Conservation (phyloP, 352 stramenopile species). For the Globisporangium megalacanthum region DNA sequence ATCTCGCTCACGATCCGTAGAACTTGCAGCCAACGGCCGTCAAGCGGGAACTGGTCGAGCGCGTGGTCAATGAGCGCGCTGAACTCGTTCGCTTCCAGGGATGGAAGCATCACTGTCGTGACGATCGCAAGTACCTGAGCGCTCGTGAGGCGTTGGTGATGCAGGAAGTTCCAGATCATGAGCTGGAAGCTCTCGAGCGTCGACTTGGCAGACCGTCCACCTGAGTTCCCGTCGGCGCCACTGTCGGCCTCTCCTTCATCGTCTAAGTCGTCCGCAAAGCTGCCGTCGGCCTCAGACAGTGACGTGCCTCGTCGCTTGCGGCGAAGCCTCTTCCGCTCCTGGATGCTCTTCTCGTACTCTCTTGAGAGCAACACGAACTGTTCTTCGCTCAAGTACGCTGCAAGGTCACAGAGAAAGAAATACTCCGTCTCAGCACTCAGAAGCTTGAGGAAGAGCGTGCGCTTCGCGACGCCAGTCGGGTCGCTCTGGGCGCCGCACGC, state of each 20-base stretch:
- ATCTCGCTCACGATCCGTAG: conserved; percentile 38
- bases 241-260: conserved; percentile 14
- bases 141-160: conserved; percentile 41
- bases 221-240: conserved; percentile 2
- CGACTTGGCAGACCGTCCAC: conserved; percentile 1
- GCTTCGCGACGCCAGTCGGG: conserved; percentile 23
- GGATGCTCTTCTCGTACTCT: conserved; percentile 54
- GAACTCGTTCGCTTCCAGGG: conserved; percentile 40
- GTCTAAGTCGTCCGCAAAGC: conserved; percentile 17
- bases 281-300: conserved; percentile 13
- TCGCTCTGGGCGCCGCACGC: conserved; percentile 30
- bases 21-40: conserved; percentile 40
- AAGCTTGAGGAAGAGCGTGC: conserved; percentile 54
- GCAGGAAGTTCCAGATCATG: conserved; percentile 56
- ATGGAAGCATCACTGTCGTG: conserved; percentile 35
- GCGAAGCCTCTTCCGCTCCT: conserved; percentile 20
- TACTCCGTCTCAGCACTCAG: conserved; percentile 60
- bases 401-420: conserved; percentile 64
- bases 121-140: conserved; percentile 38
- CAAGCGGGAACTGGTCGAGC: conserved; percentile 29
- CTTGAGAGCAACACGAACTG: conserved; percentile 62
- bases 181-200: conserved; percentile 54
- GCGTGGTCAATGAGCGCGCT: conserved; percentile 30
- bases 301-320: conserved; percentile 2
- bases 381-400: conserved; percentile 47